Base-by-base conservation (phyloP, 305 asterid genomes). In the Ajuga reptans region DNA sequence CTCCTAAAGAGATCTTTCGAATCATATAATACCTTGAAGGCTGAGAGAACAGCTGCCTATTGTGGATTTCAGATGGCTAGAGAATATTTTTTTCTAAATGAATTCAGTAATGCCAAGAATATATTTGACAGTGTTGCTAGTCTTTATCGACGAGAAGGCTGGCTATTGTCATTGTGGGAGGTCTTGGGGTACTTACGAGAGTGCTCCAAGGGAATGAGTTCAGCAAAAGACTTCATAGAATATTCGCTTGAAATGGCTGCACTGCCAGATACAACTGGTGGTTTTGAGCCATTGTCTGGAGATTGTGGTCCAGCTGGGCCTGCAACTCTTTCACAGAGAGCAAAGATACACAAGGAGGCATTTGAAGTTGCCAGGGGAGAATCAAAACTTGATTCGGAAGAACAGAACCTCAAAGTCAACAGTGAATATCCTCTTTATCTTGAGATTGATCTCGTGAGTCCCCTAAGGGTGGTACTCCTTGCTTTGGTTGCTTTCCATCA, bases 221-320 rank as follows among this genome's bases (percentile, higher is more conserved):
- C 87, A 0, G 86, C 81, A 46, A 90, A 93, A 84, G 97, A 93
- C 82, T 93, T 91, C 71, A 67, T 86, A 16, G 97, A 90, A 79
- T 87, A 89, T 75, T 93, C 99, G 52, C 97, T 93, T 83, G 99
- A 91, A 82, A 87, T 90, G 97, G 95, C 99, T 75, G 92, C 97
- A 33, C 77, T 93, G 67, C 99, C 99, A 16, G 81, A 84, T 57
- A 86, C 85, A 75, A 71, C 66, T 45, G 66, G 83, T 77, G 79
- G 68, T 37, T 57, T 52, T 56, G 81, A 73, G 68, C 80, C 80
- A 41, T 77, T 63, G 5, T 74, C 81, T 53, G 83, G 80, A 84
- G 89, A 87, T 72, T 81, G 81, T 72, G 92, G 95, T 54, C 98
- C 97, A 56, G 89, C 95, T 78, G 96, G 90, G 60, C 86, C 91